Conservation (phyloP, 179 eudicot species). For the Spinacia oleracea region DNA sequence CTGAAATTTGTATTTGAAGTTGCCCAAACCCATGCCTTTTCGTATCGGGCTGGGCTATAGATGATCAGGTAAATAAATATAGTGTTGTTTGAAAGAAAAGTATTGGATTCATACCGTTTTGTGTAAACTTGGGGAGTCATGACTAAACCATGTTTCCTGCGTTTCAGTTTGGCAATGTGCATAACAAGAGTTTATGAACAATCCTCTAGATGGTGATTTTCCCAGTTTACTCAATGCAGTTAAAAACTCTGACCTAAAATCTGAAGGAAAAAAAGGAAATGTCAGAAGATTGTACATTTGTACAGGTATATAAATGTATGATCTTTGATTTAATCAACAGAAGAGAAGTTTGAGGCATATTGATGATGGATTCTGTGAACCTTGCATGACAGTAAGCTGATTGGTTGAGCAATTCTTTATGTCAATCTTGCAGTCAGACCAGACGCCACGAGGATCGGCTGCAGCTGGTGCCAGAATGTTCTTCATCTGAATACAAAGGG, state of each 20-base stretch:
- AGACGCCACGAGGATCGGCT: constrained; percentile 71
- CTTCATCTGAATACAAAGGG: constrained; percentile 47
- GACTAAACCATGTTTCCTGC: constrained; percentile 77
- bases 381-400: constrained; percentile 75
- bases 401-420: constrained; percentile 63
- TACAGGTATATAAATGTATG: no score
- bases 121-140: constrained; percentile 52
- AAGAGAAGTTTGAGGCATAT: background rate
- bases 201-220: constrained; percentile 55
- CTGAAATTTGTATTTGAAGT: no score
- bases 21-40: no score
- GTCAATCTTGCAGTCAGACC: constrained; percentile 74
- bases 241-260: constrained; percentile 64
- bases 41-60: no score
- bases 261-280: constrained; percentile 33
- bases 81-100: background rate
- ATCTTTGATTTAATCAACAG: background rate
- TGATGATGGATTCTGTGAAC: constrained; percentile 32
- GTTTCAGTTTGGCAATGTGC: constrained; percentile 84
- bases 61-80: no score
- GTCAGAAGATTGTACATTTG: background rate
- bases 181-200: constrained; percentile 82
- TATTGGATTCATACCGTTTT: constrained; percentile 34
- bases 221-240: constrained; percentile 45
- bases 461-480: constrained; percentile 79